Evolutionary conservation across 768 basidiomycete genomes (phyloP).

Genomic region (Daedaleopsis sinensis): DNA sequence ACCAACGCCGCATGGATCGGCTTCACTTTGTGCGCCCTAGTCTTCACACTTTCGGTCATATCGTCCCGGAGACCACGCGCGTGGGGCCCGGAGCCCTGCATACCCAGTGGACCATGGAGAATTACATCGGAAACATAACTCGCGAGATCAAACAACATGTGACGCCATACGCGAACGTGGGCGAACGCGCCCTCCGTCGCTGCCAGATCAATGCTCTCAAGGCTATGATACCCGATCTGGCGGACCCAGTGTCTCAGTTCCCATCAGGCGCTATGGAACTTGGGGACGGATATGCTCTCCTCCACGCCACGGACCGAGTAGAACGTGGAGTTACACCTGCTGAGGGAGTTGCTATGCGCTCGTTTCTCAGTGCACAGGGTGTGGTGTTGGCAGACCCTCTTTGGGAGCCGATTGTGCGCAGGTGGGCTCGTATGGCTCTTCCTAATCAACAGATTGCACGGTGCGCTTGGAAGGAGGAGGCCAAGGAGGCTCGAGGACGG

Average conservation of each 20-base stretch:
- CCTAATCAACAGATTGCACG: constrained; percentile 25
- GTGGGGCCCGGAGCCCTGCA: constrained; percentile 17
- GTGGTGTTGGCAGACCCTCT: neutral
- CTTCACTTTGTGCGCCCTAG: constrained; percentile 40
- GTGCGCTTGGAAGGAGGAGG: constrained; percentile 20
- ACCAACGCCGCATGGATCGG: constrained; percentile 25
- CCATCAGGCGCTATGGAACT: constrained; percentile 20
- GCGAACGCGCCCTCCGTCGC: constrained; percentile 21
- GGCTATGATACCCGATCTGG: constrained; percentile 8
- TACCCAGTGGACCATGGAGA: constrained; percentile 30
- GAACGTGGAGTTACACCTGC: neutral
- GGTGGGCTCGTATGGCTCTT: constrained; percentile 22
- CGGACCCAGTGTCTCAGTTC: neutral
- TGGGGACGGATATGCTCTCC: constrained; percentile 28
- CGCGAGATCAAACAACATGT: constrained; percentile 30
- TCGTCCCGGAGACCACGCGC: constrained; percentile 26
- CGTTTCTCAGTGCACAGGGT: neutral
- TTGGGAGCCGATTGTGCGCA: neutral
- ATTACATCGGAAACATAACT: constrained; percentile 28
- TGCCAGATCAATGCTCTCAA: constrained; percentile 28
- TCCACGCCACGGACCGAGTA: constrained; percentile 11
- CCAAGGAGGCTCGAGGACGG: constrained; percentile 21
- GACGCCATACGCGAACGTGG: constrained; percentile 30
- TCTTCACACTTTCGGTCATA: constrained; percentile 37
- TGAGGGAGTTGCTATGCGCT: constrained; percentile 2